These are phyloP conservation scores for Cardamine resedifolia DNA, from an alignment of 345 rosid species.

Conservation along the genomic window DNA sequence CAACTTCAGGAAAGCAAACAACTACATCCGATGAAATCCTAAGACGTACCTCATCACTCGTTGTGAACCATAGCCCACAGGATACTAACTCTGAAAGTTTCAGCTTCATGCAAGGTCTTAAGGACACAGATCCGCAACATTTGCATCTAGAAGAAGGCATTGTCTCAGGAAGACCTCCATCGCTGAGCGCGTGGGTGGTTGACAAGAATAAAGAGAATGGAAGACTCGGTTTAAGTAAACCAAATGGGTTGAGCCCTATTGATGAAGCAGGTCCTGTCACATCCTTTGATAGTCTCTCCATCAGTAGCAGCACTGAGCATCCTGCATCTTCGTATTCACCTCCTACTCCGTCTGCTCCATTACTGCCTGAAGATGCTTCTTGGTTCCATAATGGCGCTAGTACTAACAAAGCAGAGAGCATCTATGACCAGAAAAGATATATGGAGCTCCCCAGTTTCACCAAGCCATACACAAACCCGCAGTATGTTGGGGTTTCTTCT, in stretches of 20 bases:
- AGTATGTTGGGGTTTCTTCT: constrained; percentile 57
- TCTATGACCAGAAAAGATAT: constrained; percentile 30
- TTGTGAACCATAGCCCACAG: constrained; percentile 54
- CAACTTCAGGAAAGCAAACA: constrained; percentile 39
- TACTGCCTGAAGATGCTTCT: constrained; percentile 73
- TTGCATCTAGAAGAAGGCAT: constrained; percentile 42
- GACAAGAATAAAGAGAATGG: constrained; percentile 44
- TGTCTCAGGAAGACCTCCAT: constrained; percentile 74
- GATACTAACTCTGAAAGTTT: constrained; percentile 41
- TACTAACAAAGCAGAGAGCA: constrained; percentile 40
- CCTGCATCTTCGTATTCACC: constrained; percentile 52
- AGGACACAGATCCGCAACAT: constrained; percentile 38
- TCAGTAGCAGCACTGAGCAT: constrained; percentile 40
- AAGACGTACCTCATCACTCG: constrained; percentile 70
- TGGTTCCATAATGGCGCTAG: constrained; percentile 49
- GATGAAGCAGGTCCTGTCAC: constrained; percentile 53
- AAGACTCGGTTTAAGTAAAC: constrained; percentile 38
- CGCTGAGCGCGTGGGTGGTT: constrained; percentile 83
- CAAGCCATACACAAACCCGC: constrained; percentile 46
- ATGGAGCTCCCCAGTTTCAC: constrained; percentile 35
- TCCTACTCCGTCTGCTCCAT: constrained; percentile 85
- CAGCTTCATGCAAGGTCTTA: constrained; percentile 52
- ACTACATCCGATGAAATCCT: constrained; percentile 62
- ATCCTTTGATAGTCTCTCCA: constrained; percentile 55
- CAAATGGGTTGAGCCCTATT: constrained; percentile 48